phyloP scores from a whole-genome alignment of 192 early-diverging fungal genomes.

The Coemansia sp. region DNA sequence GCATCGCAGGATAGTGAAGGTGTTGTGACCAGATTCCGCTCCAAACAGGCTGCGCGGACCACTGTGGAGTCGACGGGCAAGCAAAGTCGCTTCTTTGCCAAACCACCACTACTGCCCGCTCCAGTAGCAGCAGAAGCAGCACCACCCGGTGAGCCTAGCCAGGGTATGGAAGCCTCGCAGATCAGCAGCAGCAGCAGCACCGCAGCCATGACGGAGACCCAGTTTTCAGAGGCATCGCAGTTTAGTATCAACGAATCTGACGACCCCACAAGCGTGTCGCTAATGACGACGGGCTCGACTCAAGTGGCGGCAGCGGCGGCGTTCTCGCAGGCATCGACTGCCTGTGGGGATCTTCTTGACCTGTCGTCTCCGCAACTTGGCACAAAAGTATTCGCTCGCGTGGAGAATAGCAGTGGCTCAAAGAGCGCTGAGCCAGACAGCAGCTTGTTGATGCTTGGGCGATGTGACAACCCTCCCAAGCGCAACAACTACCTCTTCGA shows the following conservation, averaged over 20 bases:
- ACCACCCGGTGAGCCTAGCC: neutral
- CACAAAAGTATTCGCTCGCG: neutral
- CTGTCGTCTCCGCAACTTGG: neutral
- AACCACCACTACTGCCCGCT: neutral
- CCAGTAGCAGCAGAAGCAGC: too few relatives aligned
- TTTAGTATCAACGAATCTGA: neutral
- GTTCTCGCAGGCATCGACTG: neutral
- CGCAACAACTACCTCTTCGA: neutral
- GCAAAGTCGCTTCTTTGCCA: slow-evolving; percentile 42
- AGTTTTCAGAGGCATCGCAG: neutral
- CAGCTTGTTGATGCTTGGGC: neutral
- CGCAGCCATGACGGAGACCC: neutral
- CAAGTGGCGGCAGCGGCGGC: neutral
- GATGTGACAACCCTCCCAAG: neutral
- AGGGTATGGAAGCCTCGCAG: neutral
- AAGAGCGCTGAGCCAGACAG: neutral
- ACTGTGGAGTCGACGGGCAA: slow-evolving; percentile 19
- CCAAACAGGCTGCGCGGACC: slow-evolving; percentile 10
- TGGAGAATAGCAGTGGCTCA: neutral
- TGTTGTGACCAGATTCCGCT: slow-evolving; percentile 32
- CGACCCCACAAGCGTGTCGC: neutral
- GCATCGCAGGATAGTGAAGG: neutral
- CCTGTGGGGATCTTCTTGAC: neutral
- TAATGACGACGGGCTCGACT: too few relatives aligned
- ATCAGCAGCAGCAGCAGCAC: neutral